phyloP scores from a whole-genome alignment of 2,329 filamentous ascomycete genomes.

The Fusarium circinatum region DNA sequence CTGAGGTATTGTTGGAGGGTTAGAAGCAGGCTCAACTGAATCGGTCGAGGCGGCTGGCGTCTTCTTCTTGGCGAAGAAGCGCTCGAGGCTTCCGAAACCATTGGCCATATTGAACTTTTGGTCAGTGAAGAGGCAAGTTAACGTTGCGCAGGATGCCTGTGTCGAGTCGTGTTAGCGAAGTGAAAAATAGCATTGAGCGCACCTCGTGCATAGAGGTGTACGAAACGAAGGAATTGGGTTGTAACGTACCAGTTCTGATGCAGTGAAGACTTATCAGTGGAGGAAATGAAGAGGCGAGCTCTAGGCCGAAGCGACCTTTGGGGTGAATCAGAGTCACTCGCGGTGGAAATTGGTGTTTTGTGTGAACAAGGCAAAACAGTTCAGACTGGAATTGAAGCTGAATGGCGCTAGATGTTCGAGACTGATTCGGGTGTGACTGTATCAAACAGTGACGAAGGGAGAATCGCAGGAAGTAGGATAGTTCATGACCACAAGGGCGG shows the following conservation, averaged over 20 bases:
- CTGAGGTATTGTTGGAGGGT: constrained; percentile 46
- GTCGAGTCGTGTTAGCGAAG: constrained; percentile 38
- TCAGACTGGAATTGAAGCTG: constrained; percentile 18
- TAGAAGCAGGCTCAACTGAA: constrained; percentile 35
- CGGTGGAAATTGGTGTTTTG: constrained; percentile 24
- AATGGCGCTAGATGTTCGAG: constrained; percentile 17
- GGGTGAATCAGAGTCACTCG: constrained; percentile 37
- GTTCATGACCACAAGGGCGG: constrained; percentile 26
- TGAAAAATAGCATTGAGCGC: constrained; percentile 6
- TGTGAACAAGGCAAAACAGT: constrained; percentile 25
- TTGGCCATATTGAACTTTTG: constrained; percentile 55
- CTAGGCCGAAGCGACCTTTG: constrained; percentile 16
- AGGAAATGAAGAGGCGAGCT: constrained; percentile 16
- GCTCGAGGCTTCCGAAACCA: constrained; percentile 62
- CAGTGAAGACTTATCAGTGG: constrained; percentile 2
- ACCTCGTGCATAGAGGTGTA: constrained; percentile 16
- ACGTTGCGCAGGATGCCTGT: constrained; percentile 40
- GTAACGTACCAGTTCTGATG: constrained; percentile 32
- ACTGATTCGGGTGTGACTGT: constrained; percentile 34
- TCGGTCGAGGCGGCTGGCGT: constrained; percentile 40
- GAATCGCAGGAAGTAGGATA: background rate
- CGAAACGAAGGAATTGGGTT: constrained; percentile 13
- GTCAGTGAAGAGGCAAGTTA: constrained; percentile 32
- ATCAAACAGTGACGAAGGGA: constrained; percentile 30
- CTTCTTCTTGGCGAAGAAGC: constrained; percentile 61